Base-by-base conservation (phyloP, 1,284 basidiomycete species). In the Ceratobasidium sp. region DNA sequence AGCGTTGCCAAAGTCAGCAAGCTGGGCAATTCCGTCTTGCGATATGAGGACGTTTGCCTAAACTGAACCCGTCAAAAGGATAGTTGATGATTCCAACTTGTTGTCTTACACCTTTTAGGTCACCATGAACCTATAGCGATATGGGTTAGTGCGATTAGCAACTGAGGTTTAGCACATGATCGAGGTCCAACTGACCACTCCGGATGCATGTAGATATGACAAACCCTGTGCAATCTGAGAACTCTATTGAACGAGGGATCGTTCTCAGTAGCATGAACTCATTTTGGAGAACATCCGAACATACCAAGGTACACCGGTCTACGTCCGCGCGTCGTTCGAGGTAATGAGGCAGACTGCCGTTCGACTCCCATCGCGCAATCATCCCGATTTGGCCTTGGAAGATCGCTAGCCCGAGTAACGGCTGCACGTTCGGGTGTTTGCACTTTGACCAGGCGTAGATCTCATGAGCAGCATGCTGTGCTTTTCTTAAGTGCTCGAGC, bases 261-360 rank as follows among this genome's bases (percentile, higher is more conserved):
- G n/a, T n/a, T n/a, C n/a, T n/a, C n/a, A n/a, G n/a, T n/a, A n/a
- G n/a, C n/a, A n/a, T n/a, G n/a, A n/a, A n/a, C n/a, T n/a, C n/a
- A n/a, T n/a, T n/a, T n/a, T n/a, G n/a, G n/a, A n/a, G n/a, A n/a
- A n/a, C n/a, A n/a, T n/a, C n/a, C n/a, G n/a, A n/a, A n/a, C n/a
- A n/a, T n/a, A n/a, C n/a, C n/a, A n/a, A n/a, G n/a, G n/a, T 2
- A 39, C 56, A 72, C 3, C 70, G 70, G 44, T 72, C 40, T 26
- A 40, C 53, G 1, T 46, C 40, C 3, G 28, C 18, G 26, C 46
- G 56, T 28, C 13, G 55, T 13, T 53, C 49, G 23, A 72, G 70
- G 40, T 58, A 72, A 4, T 20, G 28, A 44, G 15, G 53, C 40
- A 72, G 5, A 49, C 6, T 55, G 12, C 67, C 67, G 9, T 69